Evolutionary conservation across 2,329 filamentous ascomycete species (phyloP).

Genomic region (Microcyclospora pomicola): DNA sequence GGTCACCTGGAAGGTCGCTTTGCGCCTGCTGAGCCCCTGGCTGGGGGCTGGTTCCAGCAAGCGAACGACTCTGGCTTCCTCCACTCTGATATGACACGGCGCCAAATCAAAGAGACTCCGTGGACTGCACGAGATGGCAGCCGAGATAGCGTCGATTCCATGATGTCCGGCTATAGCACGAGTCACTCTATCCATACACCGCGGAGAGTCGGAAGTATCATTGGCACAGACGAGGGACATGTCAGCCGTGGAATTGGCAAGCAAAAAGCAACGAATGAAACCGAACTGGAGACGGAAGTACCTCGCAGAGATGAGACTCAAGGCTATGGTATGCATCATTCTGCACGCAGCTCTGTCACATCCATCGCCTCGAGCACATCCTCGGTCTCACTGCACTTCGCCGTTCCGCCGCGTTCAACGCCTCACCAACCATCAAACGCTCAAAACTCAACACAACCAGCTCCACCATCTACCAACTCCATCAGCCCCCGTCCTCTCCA

Average conservation of each 20-base stretch:
- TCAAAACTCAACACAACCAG: neutral
- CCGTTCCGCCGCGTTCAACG: slow-evolving; percentile 1
- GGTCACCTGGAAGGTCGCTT: slow-evolving; percentile 67
- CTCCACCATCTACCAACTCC: too few species aligned
- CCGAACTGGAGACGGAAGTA: slow-evolving; percentile 30
- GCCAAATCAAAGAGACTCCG: slow-evolving; percentile 20
- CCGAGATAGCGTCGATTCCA: slow-evolving; percentile 35
- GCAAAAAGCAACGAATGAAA: slow-evolving; percentile 44
- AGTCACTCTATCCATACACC: slow-evolving; percentile 49
- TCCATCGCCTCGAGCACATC: neutral
- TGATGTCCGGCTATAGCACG: slow-evolving; percentile 52
- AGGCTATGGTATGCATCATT: neutral
- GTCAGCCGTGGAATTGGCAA: slow-evolving; percentile 47
- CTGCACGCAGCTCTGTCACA: neutral
- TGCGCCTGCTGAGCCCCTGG: slow-evolving; percentile 52
- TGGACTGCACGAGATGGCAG: slow-evolving; percentile 3
- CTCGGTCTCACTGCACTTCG: slow-evolving; percentile 12
- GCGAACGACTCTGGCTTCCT: slow-evolving; percentile 52
- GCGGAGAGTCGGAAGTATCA: slow-evolving; percentile 57
- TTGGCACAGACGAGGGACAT: slow-evolving; percentile 54
- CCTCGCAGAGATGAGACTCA: neutral
- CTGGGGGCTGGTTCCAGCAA: slow-evolving; percentile 57
- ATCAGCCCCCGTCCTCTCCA: too few species aligned
- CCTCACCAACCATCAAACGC: neutral
- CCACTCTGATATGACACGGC: slow-evolving; percentile 34